Conservation (phyloP, 2,329 filamentous ascomycete species). For the Alternaria brassicae region DNA sequence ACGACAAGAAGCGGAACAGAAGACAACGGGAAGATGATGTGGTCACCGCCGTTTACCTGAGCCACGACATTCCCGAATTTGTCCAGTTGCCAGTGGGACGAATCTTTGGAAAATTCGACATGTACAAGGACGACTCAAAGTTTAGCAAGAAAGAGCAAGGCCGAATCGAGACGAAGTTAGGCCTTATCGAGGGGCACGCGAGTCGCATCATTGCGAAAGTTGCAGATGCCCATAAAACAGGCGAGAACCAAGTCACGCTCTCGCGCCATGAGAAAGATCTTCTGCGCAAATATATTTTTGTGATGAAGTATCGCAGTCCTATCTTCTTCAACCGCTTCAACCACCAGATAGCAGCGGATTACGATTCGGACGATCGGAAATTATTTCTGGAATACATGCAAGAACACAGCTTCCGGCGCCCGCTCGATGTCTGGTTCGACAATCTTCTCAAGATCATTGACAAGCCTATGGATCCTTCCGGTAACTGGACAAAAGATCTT, state of each 20-base stretch:
- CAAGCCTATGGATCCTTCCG: constrained; percentile 1
- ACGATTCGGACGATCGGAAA: constrained; percentile 37
- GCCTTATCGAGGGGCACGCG: not conserved
- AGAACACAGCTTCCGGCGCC: constrained; percentile 33
- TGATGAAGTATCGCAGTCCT: constrained; percentile 55
- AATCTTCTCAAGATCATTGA: constrained; percentile 43
- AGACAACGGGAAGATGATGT: not conserved
- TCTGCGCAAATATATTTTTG: constrained; percentile 56
- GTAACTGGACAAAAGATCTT: constrained; percentile 37
- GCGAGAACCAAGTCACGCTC: constrained; percentile 35
- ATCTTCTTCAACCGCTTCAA: constrained; percentile 49
- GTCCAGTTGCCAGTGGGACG: not conserved
- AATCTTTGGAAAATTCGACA: not conserved
- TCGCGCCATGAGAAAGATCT: constrained; percentile 46
- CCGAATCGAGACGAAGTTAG: not conserved
- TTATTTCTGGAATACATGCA: constrained; percentile 42
- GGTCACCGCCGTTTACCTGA: not conserved
- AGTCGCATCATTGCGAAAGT: constrained; percentile 11
- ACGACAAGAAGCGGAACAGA: not conserved
- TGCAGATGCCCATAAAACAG: constrained; percentile 16
- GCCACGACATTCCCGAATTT: not conserved
- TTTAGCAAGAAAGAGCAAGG: not conserved
- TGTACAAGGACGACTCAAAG: not conserved
- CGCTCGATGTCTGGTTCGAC: constrained; percentile 47
- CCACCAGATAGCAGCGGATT: constrained; percentile 44